Evolutionary conservation across 1,284 basidiomycete genomes (phyloP).

Genomic region (Sutorius eximius): DNA sequence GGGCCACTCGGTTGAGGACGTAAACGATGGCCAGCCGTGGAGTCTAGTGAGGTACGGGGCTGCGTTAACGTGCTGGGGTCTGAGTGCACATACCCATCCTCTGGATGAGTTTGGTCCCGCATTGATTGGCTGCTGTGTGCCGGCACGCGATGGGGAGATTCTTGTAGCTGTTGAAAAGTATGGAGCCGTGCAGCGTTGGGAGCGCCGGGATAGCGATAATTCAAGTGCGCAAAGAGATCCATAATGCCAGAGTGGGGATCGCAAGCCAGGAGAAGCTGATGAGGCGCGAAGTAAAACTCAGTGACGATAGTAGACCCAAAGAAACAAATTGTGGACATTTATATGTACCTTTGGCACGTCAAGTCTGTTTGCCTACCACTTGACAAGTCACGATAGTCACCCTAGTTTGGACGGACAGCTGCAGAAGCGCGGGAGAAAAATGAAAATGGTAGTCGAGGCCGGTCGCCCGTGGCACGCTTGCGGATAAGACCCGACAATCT

Average conservation of each 20-base stretch:
- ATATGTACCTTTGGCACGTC: slow-evolving; percentile 23
- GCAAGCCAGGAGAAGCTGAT: background rate
- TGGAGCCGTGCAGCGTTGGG: background rate
- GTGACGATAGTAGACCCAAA: slow-evolving; percentile 1
- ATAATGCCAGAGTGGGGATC: slow-evolving; percentile 3
- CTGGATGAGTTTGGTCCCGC: background rate
- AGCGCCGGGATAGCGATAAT: slow-evolving; percentile 20
- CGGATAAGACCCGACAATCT: slow-evolving; percentile 4
- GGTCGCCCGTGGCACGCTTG: slow-evolving; percentile 8
- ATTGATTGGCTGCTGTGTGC: background rate
- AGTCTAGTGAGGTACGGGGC: background rate
- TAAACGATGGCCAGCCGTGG: background rate
- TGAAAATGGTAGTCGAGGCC: background rate
- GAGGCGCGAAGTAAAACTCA: background rate
- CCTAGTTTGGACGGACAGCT: background rate
- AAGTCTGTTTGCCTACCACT: background rate
- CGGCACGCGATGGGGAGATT: background rate
- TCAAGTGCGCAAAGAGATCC: slow-evolving; percentile 19
- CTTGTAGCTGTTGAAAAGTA: slow-evolving; percentile 4
- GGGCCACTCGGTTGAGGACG: background rate
- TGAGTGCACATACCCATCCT: background rate
- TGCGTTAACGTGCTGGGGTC: slow-evolving; percentile 1
- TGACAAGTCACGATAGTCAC: background rate
- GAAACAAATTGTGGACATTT: slow-evolving; percentile 1
- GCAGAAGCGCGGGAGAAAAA: background rate